phyloP scores from a whole-genome alignment of 2,329 filamentous ascomycete species.

The Epichloe aotearoae region DNA sequence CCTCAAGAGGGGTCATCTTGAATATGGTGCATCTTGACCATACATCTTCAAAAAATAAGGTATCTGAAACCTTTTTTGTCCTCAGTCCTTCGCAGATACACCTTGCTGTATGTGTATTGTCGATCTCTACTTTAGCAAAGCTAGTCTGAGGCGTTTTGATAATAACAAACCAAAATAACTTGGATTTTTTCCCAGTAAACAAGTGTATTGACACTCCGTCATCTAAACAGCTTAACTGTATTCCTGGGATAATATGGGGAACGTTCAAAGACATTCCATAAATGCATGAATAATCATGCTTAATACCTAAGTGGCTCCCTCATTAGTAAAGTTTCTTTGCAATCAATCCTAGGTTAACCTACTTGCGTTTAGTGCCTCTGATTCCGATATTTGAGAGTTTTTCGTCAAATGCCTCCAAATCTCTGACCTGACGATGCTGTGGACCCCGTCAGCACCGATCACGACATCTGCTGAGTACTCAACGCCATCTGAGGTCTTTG shows the following conservation, averaged over 20 bases:
- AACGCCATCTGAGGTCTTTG: conserved; percentile 21
- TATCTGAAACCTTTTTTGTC: conserved; percentile 14
- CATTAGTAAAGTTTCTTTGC: neutral
- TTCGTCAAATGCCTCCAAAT: conserved; percentile 14
- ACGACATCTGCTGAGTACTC: conserved; percentile 23
- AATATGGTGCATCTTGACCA: conserved; percentile 12
- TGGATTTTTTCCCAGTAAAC: conserved; percentile 1
- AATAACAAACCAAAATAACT: conserved; percentile 4
- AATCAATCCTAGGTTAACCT: neutral
- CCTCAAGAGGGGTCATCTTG: conserved; percentile 17
- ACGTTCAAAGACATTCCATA: conserved; percentile 3
- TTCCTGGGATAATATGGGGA: neutral
- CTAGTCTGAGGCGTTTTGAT: conserved; percentile 9
- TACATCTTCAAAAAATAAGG: conserved; percentile 20
- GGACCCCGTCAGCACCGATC: conserved; percentile 29
- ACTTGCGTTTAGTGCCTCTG: conserved; percentile 10
- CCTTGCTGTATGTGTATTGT: neutral
- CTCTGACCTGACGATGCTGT: conserved; percentile 16
- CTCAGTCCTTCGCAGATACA: conserved; percentile 13
- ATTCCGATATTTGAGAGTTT: conserved; percentile 5
- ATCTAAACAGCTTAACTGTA: neutral
- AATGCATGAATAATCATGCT: conserved; percentile 3
- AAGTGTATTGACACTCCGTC: conserved; percentile 2
- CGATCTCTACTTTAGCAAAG: conserved; percentile 13
- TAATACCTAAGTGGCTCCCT: conserved; percentile 1